Base-by-base conservation (phyloP, 805 yeast species). In the Ogataea dorogensis region DNA sequence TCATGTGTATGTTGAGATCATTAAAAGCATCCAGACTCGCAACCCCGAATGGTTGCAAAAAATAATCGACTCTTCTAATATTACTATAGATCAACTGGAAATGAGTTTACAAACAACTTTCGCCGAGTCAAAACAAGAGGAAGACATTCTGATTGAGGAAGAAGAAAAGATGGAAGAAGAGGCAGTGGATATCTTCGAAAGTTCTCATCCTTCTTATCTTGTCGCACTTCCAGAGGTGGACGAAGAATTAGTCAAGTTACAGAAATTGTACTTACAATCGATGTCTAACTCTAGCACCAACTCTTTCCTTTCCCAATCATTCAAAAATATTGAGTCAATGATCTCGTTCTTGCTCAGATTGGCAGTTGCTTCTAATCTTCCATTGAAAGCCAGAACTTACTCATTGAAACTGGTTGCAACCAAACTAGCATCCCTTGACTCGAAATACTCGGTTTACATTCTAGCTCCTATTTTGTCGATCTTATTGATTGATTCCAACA, bases 81-180 rank as follows among this genome's bases (percentile, higher is more conserved):
- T 70, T 14, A 50, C 62, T 5, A 41, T 75, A 3, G 77, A 71
- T 18, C 47, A 66, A 4, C 62, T 81, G 18, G 89, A 81, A 63
- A 73, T 87, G 68, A 69, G 72, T 36, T 63, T 86, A 29, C 84
- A 86, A 61, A 71, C 82, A 1, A 79, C 89, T 0, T 60, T 87
- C 33, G 21, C 21, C 4, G 46, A 37, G 49, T 2, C 55, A 20
- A 53, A 65, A 15, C 63, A 42, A 17, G 30, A 42, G 6, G 38
- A 30, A 15, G 31, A 23, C 13, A 44, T 48, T n/a, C 54, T 42
- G 12, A 58, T 52, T 7, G 54, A 28, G 23, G 51, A 43, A n/a
- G 53, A 52, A 13, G 50, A 54, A 5, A 44, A 61, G 24, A n/a
- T n/a, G n/a, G n/a, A n/a, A n/a, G 41, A 24, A 7, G 27, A 40